These are phyloP conservation scores for Pulicaria dysenterica DNA, from an alignment of 129 eudicot genomes.

Conservation along the genomic window DNA sequence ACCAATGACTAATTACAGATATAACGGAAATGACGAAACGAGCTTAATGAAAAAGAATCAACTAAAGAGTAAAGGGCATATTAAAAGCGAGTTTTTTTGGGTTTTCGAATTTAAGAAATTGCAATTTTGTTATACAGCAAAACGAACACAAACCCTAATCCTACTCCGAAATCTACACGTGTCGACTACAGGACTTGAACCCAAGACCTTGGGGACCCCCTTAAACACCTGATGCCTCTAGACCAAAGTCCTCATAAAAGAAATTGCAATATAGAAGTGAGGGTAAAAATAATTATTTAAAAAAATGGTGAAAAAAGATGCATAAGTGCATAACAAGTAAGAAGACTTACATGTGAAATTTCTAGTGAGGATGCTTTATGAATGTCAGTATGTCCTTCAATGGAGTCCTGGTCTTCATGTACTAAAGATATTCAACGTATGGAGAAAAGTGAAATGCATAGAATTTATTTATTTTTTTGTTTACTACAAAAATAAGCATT, in stretches of 20 bases:
- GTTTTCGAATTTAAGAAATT: background rate
- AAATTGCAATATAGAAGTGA: no score
- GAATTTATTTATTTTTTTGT: background rate
- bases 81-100: background rate
- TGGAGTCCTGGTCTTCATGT: slow-evolving; percentile 24
- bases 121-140: background rate
- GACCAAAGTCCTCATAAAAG: no score
- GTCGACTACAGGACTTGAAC: no score
- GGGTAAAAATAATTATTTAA: background rate
- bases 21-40: background rate
- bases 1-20: background rate
- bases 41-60: background rate
- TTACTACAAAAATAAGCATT: slow-evolving; percentile 4
- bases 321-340: background rate
- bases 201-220: no score
- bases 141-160: no score
- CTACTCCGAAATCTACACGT: no score
- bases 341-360: slow-evolving; percentile 29
- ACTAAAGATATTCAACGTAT: slow-evolving; percentile 30
- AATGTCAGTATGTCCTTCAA: slow-evolving; percentile 27
- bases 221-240: no score
- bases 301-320: background rate
- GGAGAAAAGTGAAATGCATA: slow-evolving; percentile 9
- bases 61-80: background rate
- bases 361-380: slow-evolving; percentile 24